A percentile compares a stretch with the other conserved stretches of the same genome.
phyloP scores from a whole-genome alignment of 495 filamentous ascomycete species.

The Cenococcum geophilum region DNA sequence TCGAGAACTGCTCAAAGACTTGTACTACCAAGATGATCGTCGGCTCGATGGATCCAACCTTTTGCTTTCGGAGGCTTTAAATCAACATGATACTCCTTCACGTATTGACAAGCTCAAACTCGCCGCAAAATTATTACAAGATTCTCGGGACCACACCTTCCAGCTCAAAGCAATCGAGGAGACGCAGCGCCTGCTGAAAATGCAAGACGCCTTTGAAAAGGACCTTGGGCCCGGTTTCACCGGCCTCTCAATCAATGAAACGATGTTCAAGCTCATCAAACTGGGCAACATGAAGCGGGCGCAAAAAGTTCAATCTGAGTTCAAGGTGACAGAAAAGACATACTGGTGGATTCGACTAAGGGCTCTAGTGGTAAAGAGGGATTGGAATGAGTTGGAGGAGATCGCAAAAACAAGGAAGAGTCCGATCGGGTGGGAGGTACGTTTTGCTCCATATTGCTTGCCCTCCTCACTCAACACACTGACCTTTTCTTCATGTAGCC shows the following conservation, averaged over 20 bases:
- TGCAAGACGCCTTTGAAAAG: conserved; percentile 78
- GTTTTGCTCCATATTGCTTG: conserved; percentile 22
- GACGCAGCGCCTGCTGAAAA: conserved; percentile 66
- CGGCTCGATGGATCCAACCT: conserved; percentile 83
- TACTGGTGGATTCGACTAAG: conserved; percentile 87
- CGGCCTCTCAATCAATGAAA: conserved; percentile 83
- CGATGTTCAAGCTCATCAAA: conserved; percentile 73
- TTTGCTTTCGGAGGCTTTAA: conserved; percentile 72
- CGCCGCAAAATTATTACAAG: conserved; percentile 71
- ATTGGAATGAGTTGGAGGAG: conserved; percentile 91
- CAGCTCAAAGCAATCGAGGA: conserved; percentile 74
- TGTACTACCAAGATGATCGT: conserved; percentile 97
- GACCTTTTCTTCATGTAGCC: conserved; percentile 48
- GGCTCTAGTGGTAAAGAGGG: conserved; percentile 78
- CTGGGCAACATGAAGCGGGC: conserved; percentile 72
- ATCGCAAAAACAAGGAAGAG: conserved; percentile 63
- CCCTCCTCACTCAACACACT: not conserved
- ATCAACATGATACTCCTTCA: conserved; percentile 55
- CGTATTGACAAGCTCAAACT: conserved; percentile 78
- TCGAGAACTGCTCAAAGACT: conserved; percentile 78
- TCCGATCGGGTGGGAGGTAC: conserved; percentile 95
- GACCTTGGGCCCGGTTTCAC: conserved; percentile 62
- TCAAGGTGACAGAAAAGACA: conserved; percentile 84
- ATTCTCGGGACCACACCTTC: conserved; percentile 72
- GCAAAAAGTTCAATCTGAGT: conserved; percentile 80